Percentiles rank a stretch among this genome's conserved stretches.
Evolutionary conservation across 345 rosid species (phyloP).

Genomic region (Rhizophora mangle): DNA sequence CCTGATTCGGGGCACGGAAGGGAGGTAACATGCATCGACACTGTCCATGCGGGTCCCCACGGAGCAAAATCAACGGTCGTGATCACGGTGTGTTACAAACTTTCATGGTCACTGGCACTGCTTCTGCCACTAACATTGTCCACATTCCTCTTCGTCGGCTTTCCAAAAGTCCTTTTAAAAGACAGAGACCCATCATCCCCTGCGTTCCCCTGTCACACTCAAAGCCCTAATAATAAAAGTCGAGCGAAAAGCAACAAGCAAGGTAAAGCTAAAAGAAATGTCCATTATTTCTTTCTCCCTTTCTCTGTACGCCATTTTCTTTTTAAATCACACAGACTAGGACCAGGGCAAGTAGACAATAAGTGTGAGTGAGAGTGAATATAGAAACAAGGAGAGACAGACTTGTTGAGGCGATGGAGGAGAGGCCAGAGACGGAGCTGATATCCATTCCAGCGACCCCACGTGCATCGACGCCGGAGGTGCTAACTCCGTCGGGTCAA

Average conservation of each 20-base stretch:
- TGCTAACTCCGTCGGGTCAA: constrained; percentile 87
- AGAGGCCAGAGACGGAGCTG: constrained; percentile 97
- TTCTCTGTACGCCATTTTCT: too few relatives aligned
- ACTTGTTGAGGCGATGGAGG: constrained; percentile 49
- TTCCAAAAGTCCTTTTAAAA: background rate
- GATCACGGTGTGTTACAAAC: constrained; percentile 27
- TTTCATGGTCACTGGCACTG: constrained; percentile 25
- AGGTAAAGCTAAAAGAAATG: background rate
- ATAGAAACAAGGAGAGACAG: background rate
- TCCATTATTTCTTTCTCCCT: constrained; percentile 11
- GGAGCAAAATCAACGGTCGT: constrained; percentile 32
- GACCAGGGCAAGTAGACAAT: background rate
- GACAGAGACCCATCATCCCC: background rate
- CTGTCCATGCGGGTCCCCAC: background rate
- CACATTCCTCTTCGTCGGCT: constrained; percentile 17
- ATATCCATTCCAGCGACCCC: constrained; percentile 98
- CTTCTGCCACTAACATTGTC: background rate
- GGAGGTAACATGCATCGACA: constrained; percentile 13
- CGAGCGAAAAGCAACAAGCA: constrained; percentile 1
- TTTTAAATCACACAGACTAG: too few relatives aligned
- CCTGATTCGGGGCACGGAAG: constrained; percentile 5
- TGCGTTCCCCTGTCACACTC: background rate
- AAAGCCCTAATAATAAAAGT: too few relatives aligned
- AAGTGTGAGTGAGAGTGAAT: background rate
- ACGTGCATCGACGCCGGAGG: constrained; percentile 91